Conservation (phyloP, 352 stramenopile species). For the Globisporangium polare region DNA sequence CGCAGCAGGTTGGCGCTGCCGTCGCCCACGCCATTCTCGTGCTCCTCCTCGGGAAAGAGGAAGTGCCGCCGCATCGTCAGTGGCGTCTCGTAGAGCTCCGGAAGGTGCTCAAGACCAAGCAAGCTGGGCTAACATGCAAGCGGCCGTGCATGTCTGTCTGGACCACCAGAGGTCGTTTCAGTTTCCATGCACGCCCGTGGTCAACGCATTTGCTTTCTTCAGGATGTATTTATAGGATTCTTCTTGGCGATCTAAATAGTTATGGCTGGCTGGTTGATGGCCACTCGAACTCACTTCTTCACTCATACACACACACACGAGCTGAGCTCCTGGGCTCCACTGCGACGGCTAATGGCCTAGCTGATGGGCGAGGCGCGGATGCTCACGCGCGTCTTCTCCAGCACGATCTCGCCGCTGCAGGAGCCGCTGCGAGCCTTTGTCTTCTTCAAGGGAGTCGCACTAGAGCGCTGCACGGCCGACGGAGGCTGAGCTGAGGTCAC, state of each 20-base stretch:
- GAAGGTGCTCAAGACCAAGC: too few species aligned
- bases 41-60: slow-evolving; percentile 54
- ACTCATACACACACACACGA: neutral
- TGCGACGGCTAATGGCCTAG: neutral
- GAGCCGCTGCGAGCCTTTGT: slow-evolving; percentile 18
- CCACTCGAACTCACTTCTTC: neutral
- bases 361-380: slow-evolving; percentile 20
- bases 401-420: slow-evolving; percentile 51
- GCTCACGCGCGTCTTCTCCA: slow-evolving; percentile 52
- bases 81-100: neutral
- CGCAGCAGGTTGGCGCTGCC: slow-evolving; percentile 40
- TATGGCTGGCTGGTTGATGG: neutral
- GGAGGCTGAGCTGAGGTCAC: neutral
- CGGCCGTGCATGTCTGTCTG: neutral
- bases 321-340: neutral
- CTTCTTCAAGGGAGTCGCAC: slow-evolving; percentile 17
- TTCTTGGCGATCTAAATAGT: slow-evolving; percentile 1
- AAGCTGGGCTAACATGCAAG: neutral
- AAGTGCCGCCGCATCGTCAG: slow-evolving; percentile 55
- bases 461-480: neutral
- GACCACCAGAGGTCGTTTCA: neutral
- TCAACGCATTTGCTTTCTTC: neutral
- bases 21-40: slow-evolving; percentile 61
- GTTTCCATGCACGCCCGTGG: neutral
- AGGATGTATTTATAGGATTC: slow-evolving; percentile 2